Base-by-base conservation (phyloP, 148 eudicot genomes). In the Amaranthus cruentus region DNA sequence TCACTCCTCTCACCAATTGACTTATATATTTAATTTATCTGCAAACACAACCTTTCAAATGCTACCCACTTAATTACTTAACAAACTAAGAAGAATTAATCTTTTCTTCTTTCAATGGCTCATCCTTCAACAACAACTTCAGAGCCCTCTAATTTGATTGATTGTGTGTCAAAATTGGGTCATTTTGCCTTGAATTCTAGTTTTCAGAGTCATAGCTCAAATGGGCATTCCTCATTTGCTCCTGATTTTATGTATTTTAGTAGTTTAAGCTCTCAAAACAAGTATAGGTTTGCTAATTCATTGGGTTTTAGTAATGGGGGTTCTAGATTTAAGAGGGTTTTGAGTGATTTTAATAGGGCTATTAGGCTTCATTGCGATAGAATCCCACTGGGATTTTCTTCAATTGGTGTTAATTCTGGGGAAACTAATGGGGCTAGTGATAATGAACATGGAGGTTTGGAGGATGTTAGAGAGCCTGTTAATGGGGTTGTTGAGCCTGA, bases 361-460 rank as follows among this genome's bases (percentile, higher is more conserved):
- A 73, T 91, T 78, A 89, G 85, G 80, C 73, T 91, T 80, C 90
- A 89, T 53, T 91, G 97, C 78, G 91, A 89, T 82, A 87, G 80
- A 76, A 84, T 83, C 70, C 96, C 93, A 68, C 82, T 95, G 77
- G 89, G 90, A 79, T 95, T 91, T 74, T 93, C 89, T 59, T 90
- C 91, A 4, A 63, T 88, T 73, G 76, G 88, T 55, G 62, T 73
- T 65, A 70, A 75, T 81, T 72, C 81, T 4, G 82, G 57, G 65
- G 90, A 90, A 44, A 84, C 51, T 77, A 81, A 86, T 81, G 92
- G 90, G 47, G 59, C 81, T 66, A 46, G 77, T 54, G 84, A 67
- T 71, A 81, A 79, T 83, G 96, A 83, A 50, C 54, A 66, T 84
- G 87, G 82, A 54, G 85, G 80, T 70, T 74, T 91, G 80, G 89